Base-by-base conservation (phyloP, 257 asterid genomes). In the Solanum gracilifrons region DNA sequence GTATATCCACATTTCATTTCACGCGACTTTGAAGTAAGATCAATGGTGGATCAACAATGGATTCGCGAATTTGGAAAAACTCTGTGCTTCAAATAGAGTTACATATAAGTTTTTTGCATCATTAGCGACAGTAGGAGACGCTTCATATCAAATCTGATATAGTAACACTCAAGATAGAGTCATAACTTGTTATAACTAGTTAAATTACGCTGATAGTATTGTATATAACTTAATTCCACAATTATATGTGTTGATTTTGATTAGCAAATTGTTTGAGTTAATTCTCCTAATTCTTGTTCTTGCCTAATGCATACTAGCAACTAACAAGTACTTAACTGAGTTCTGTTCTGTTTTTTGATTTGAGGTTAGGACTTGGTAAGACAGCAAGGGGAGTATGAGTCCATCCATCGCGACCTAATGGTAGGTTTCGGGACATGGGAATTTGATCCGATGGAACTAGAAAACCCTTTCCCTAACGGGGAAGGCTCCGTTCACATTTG, bases 391-490 rank as follows among this genome's bases (percentile, higher is more conserved):
- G 97, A 92, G 36, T 93, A 77, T 27, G 98, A 92, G 90, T 91
- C 98, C 13, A 85, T 93, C 85, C 94, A 92, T 82, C 95, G 98
- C 5, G 99, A 96, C 90, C 2, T 91, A 90, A 93, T 88, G 55
- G n/a, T 95, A 85, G 96, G 95, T 18, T 96, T 94, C 25, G 98
- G 99, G 87, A 92, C 84, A 21, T 96, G 98, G 98, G 98, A 96
- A 36, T 96, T 96, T 69, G 93, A 90, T 88, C 99, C 99, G 2
- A 87, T 86, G 87, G 96, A 94, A 82, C 86, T 95, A 89, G 86
- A 94, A 87, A 94, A 94, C 82, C 95, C 96, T 1, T 94, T 93
- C 86, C 87, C 94, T 39, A 88, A 93, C 15, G 75, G 94, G 21
- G 95, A 89, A 88, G 97, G 92, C 7, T 87, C 92, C 2, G 96